phyloP scores from a whole-genome alignment of 305 asterid genomes.

The Fraxinus albicans region DNA sequence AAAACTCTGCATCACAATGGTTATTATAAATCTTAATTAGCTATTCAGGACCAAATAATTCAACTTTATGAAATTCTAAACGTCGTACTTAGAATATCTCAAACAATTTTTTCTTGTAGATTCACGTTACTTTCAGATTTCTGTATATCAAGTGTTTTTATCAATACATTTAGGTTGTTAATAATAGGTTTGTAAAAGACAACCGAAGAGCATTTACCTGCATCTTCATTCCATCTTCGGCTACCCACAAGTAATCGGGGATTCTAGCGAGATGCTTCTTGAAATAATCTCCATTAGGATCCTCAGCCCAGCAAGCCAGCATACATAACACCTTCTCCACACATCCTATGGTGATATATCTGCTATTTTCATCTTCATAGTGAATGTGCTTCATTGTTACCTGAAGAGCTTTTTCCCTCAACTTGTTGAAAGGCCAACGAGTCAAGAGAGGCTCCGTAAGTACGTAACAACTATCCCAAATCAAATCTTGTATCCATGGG shows the following conservation, averaged over 20 bases:
- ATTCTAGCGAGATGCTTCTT: neutral
- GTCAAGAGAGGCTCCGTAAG: slow-evolving; percentile 25
- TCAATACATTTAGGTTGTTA: neutral
- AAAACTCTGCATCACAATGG: neutral
- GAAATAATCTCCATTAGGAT: neutral
- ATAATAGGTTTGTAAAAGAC: neutral
- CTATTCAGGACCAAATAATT: neutral
- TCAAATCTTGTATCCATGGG: slow-evolving; percentile 21
- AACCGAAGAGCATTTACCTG: neutral
- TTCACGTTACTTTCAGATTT: neutral
- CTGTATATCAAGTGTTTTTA: neutral
- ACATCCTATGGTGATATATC: slow-evolving; percentile 13
- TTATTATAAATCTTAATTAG: neutral
- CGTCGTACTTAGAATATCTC: neutral
- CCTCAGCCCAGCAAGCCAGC: slow-evolving; percentile 22
- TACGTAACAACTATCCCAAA: slow-evolving; percentile 27
- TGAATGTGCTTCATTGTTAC: slow-evolving; percentile 18
- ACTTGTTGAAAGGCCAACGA: slow-evolving; percentile 27
- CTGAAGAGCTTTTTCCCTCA: slow-evolving; percentile 11
- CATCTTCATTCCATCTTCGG: neutral
- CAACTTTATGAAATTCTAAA: neutral
- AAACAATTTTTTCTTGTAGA: neutral
- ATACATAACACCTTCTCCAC: slow-evolving; percentile 12
- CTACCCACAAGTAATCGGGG: slow-evolving; percentile 2
- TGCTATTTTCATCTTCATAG: slow-evolving; percentile 22